Percentiles rank a stretch among this genome's conserved stretches.
phyloP scores from a whole-genome alignment of 2,329 filamentous ascomycete species.

The Juglanconis oblonga region DNA sequence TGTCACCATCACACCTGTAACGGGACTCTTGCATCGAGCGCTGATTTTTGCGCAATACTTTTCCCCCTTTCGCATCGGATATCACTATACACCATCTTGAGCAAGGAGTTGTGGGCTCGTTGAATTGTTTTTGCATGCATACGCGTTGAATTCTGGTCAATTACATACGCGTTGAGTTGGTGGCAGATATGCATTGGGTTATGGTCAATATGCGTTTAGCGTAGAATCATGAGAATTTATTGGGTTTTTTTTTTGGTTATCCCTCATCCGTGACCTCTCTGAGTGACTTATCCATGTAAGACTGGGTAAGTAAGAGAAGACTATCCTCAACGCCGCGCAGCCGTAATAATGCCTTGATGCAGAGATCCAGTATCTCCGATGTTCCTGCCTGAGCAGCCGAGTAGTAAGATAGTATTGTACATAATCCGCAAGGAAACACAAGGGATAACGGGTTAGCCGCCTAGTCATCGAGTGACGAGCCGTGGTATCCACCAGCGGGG shows the following conservation, averaged over 20 bases:
- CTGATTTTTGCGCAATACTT: not conserved
- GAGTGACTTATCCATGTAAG: not conserved
- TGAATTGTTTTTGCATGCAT: not conserved
- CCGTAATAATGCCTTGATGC: slow-evolving; percentile 17
- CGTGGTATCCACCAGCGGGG: not conserved
- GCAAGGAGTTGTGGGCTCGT: slow-evolving; percentile 10
- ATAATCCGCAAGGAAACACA: not conserved
- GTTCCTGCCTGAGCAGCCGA: not conserved
- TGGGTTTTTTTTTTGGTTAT: not conserved
- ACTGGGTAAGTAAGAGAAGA: not conserved
- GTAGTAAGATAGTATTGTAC: slow-evolving; percentile 9
- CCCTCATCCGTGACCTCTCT: not conserved
- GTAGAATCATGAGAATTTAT: not conserved
- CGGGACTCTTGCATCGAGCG: slow-evolving; percentile 3
- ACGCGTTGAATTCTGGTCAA: not conserved
- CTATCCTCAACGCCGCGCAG: slow-evolving; percentile 17
- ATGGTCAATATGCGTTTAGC: not conserved
- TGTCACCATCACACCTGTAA: not conserved
- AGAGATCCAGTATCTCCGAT: not conserved
- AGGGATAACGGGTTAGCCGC: not conserved
- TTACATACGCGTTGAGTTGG: not conserved
- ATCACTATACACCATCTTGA: not conserved
- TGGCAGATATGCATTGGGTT: not conserved
- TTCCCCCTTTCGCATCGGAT: not conserved
- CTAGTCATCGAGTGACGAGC: not conserved